These are phyloP conservation scores for Calonectria henricotiae DNA, from an alignment of 2,329 filamentous ascomycete species.

Conservation along the genomic window DNA sequence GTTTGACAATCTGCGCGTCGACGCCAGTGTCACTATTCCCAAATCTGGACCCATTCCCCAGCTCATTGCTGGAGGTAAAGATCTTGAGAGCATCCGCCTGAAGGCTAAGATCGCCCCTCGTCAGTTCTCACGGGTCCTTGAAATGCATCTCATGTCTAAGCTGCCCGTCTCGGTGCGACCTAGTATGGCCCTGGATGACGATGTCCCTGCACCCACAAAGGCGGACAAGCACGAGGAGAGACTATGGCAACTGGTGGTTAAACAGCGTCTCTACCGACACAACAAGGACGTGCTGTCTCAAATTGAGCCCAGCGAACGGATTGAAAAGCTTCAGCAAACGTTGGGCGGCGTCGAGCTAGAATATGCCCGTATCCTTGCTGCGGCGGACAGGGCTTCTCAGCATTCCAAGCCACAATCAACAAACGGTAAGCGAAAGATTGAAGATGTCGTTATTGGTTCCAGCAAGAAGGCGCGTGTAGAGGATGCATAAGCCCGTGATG, in stretches of 20 bases:
- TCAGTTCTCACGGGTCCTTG: constrained; percentile 83
- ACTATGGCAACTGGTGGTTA: constrained; percentile 83
- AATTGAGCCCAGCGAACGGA: constrained; percentile 77
- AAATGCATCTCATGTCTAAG: constrained; percentile 81
- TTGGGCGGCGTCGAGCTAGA: constrained; percentile 80
- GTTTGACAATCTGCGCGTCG: constrained; percentile 72
- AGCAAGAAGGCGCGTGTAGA: constrained; percentile 67
- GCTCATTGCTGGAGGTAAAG: constrained; percentile 72
- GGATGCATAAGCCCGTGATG: constrained; percentile 47
- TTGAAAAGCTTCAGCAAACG: constrained; percentile 81
- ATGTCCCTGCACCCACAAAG: constrained; percentile 64
- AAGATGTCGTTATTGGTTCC: constrained; percentile 48
- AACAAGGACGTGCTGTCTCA: constrained; percentile 82
- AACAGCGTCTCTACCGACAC: constrained; percentile 82
- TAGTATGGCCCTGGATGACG: constrained; percentile 63
- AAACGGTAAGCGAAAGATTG: constrained; percentile 67
- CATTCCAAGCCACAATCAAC: constrained; percentile 46
- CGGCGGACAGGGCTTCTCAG: constrained; percentile 60
- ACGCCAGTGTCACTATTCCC: constrained; percentile 68
- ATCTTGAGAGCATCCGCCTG: constrained; percentile 72
- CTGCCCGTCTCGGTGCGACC: constrained; percentile 73
- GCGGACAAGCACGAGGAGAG: constrained; percentile 76
- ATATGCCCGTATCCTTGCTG: constrained; percentile 77
- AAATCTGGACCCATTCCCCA: constrained; percentile 65
- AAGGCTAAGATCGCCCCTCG: constrained; percentile 81